phyloP scores from a whole-genome alignment of 257 asterid genomes.

The Capsicum pubescens region DNA sequence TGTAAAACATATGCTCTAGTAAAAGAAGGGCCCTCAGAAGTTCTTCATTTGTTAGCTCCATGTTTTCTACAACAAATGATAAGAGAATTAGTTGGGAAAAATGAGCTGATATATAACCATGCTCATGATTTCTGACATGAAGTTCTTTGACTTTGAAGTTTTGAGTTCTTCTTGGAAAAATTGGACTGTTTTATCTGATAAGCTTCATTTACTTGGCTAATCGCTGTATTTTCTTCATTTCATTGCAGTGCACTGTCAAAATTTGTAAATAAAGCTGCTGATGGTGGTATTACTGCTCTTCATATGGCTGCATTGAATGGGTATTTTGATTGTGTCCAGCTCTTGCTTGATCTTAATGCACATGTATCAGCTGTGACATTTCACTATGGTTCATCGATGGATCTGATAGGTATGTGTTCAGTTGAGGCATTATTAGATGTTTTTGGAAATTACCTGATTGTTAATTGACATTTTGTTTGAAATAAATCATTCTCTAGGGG shows the following conservation, averaged over 20 bases:
- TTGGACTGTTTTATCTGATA: neutral
- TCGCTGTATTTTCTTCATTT: conserved; percentile 29
- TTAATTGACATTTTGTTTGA: conserved; percentile 17
- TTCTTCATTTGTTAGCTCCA: neutral
- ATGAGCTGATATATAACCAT: neutral
- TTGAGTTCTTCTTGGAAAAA: neutral
- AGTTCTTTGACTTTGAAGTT: neutral
- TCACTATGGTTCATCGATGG: conserved; percentile 96
- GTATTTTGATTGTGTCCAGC: conserved; percentile 92
- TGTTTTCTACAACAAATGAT: neutral
- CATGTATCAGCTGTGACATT: conserved; percentile 80
- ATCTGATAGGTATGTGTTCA: conserved; percentile 69
- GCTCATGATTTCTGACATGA: neutral
- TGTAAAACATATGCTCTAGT: conserved; percentile 10
- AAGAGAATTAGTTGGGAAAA: neutral
- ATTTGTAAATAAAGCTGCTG: conserved; percentile 95
- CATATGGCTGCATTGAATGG: conserved; percentile 99
- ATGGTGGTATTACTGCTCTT: conserved; percentile 97
- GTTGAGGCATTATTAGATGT: conserved; percentile 26
- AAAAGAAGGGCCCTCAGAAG: neutral
- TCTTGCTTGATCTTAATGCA: conserved; percentile 91
- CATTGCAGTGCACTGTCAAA: conserved; percentile 72
- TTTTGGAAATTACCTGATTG: conserved; percentile 20
- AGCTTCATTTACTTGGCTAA: conserved; percentile 16
- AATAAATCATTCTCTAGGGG: conserved; percentile 55